These are phyloP conservation scores for Kwoniella shandongensis DNA, from an alignment of 768 basidiomycete species.

Conservation along the genomic window DNA sequence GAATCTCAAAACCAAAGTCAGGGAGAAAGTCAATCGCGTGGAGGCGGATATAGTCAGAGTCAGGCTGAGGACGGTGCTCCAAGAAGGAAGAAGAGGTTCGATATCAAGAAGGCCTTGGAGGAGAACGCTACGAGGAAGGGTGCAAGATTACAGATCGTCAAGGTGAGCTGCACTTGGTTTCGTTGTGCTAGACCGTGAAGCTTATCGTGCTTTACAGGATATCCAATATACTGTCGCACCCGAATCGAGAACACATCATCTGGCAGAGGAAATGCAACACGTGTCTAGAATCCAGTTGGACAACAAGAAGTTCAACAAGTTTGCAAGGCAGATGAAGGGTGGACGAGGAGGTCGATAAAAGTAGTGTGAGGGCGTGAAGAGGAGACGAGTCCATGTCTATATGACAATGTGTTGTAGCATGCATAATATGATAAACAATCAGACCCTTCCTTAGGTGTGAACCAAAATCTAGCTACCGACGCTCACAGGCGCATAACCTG, in stretches of 20 bases:
- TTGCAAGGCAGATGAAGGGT: constrained; percentile 41
- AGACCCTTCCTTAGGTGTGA: background rate
- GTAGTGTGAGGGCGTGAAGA: background rate
- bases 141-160: constrained; percentile 29
- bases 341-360: constrained; percentile 11
- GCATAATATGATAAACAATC: constrained; percentile 6
- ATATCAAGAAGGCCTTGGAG: constrained; percentile 29
- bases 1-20: background rate
- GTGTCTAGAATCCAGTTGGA: constrained; percentile 37
- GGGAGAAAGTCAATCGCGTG: constrained; percentile 3
- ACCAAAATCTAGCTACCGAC: constrained; percentile 14
- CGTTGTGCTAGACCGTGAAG: background rate
- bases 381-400: background rate
- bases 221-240: constrained; percentile 45
- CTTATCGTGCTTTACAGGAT: constrained; percentile 24
- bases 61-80: constrained; percentile 5
- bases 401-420: constrained; percentile 23
- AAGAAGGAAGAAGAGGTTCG: constrained; percentile 31
- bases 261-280: constrained; percentile 33
- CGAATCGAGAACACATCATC: constrained; percentile 29
- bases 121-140: constrained; percentile 45
- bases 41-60: constrained; percentile 9
- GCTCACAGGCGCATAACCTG: constrained; percentile 11
- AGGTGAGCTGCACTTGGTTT: constrained; percentile 22
- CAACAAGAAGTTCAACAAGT: constrained; percentile 48